Evolutionary conservation across 306 rosid genomes (phyloP), one percentile per base, ranked within the genome.

Genomic region (Crotalaria pallida): DNA sequence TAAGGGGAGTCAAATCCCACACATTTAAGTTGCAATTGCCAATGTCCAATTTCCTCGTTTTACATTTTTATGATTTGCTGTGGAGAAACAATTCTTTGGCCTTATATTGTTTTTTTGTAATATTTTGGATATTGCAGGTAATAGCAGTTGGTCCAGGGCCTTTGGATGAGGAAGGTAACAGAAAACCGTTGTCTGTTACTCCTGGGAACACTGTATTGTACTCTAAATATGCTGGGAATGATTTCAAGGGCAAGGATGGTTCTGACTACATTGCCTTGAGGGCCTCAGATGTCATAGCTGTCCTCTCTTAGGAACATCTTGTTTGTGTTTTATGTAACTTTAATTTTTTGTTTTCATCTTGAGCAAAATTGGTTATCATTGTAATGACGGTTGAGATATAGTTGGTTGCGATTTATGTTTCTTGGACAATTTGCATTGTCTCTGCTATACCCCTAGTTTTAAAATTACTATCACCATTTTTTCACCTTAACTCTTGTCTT

Each of bases 211-310:
- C 88, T 0, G 96, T 89, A 13, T 44, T 92, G 91, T 92, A 84
- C 89, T 89, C 96, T 13, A 86, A 89, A 65, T 92, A 92, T 3
- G 96, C 91, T 0, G 88, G 98, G 53, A 92, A 83, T 17, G 96
- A 92, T 77, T 92, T 89, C 85, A 86, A 88, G 79, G 92, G 96
- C 23, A 92, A 92, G 83, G 98, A 92, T 60, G 98, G 98, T 36
- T 81, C 61, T 0, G 85, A 89, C 6, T 92, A 88, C 79, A 88
- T 92, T 18, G 77, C 89, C 17, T 77, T 92, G 74, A 84, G 96
- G 70, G 83, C 72, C 81, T 80, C 96, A 1, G 96, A 92, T 77
- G 80, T 89, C 38, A 86, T 92, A 22, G 98, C 96, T 36, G 78
- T 86, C 29, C 91, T 92, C 33, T 86, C 96, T 33, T 92, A 89